Evolutionary conservation across 495 filamentous ascomycete species (phyloP).

Genomic region (Terfezia boudieri): DNA sequence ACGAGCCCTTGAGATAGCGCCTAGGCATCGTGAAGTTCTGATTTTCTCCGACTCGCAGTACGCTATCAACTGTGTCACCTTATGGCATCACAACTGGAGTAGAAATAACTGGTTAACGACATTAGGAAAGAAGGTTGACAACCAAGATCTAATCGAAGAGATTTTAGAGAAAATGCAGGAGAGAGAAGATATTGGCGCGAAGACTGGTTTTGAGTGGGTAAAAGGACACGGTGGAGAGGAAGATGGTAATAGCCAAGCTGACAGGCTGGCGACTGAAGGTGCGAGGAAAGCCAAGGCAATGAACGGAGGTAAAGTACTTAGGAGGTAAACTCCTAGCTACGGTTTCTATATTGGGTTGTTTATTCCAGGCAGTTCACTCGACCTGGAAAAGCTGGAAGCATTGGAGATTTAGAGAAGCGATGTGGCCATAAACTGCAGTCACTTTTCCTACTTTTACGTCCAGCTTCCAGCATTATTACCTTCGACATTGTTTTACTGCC

Average conservation of each 20-base stretch:
- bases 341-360: no score
- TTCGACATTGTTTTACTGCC: no score
- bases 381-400: no score
- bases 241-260: conserved; percentile 26
- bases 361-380: no score
- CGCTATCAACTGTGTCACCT: conserved; percentile 69
- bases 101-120: conserved; percentile 58
- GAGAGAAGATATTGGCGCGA: conserved; percentile 33
- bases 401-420: no score
- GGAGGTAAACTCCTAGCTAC: no score
- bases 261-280: conserved; percentile 49
- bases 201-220: conserved; percentile 62
- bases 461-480: no score
- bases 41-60: conserved; percentile 75
- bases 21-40: conserved; percentile 30
- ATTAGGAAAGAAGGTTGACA: conserved; percentile 49
- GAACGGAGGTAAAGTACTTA: no score
- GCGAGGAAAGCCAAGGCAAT: conserved; percentile 12
- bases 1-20: conserved; percentile 57
- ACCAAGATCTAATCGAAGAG: conserved; percentile 57
- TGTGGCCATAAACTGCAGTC: no score
- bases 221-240: conserved; percentile 30
- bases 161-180: conserved; percentile 47
- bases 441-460: no score
- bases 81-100: conserved; percentile 63